A percentile compares a stretch with the other conserved stretches of the same genome.
These are phyloP conservation scores for Scenedesmus sp. DNA, from an alignment of 163 green algal species.

Conservation along the genomic window DNA sequence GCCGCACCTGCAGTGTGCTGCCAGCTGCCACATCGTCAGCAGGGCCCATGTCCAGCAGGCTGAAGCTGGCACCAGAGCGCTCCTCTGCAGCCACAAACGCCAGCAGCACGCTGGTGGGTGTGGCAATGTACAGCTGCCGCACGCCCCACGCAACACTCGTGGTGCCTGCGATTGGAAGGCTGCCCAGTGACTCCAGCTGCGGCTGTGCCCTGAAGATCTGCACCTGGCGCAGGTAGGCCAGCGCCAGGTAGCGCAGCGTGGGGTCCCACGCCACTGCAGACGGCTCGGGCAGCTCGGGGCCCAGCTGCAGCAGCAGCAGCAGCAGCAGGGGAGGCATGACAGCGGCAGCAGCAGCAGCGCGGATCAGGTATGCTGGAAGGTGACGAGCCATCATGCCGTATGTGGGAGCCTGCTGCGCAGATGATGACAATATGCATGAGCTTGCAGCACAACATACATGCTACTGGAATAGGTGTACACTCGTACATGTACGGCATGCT, in stretches of 20 bases:
- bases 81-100: conserved; percentile 68
- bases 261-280: conserved; percentile 82
- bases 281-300: conserved; percentile 76
- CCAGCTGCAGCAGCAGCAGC: conserved; percentile 60
- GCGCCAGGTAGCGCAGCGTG: conserved; percentile 70
- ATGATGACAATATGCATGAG: too few species aligned
- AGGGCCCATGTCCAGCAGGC: conserved; percentile 28
- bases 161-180: conserved; percentile 71
- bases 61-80: background rate
- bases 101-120: conserved; percentile 63
- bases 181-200: conserved; percentile 70
- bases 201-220: conserved; percentile 69
- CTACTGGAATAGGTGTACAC: background rate
- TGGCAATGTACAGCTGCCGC: conserved; percentile 81
- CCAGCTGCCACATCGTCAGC: background rate
- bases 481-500: background rate
- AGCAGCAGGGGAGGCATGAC: too few species aligned
- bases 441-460: background rate
- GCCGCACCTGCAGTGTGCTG: conserved; percentile 26
- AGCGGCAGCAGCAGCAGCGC: too few species aligned
- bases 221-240: conserved; percentile 77
- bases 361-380: too few species aligned
- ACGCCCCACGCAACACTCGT: conserved; percentile 69
- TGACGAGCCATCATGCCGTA: too few species aligned
- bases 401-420: too few species aligned